phyloP scores from a whole-genome alignment of 176 grass and related monocot genomes.

The Carex myosuroides region DNA sequence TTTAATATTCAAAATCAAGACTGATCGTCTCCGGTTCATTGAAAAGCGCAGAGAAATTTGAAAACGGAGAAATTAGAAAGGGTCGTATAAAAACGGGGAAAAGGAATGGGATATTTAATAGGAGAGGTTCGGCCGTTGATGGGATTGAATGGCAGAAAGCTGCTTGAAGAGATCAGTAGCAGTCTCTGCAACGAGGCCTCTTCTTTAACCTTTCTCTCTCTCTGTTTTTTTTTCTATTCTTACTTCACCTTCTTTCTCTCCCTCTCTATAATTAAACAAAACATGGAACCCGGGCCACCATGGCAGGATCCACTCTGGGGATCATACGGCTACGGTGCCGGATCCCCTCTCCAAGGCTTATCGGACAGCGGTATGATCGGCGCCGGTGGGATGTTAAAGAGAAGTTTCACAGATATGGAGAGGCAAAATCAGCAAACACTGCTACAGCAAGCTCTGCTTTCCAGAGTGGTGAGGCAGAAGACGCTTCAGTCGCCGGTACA shows the following conservation, averaged over 20 bases:
- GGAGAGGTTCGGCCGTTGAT: background rate
- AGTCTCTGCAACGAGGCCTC: constrained; percentile 3
- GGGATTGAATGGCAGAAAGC: constrained; percentile 31
- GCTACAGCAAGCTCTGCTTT: constrained; percentile 55
- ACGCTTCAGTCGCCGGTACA: constrained; percentile 14
- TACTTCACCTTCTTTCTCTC: background rate
- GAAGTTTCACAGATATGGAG: constrained; percentile 65
- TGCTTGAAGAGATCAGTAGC: constrained; percentile 12
- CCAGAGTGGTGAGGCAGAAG: constrained; percentile 59
- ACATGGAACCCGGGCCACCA: constrained; percentile 58
- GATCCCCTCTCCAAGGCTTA: constrained; percentile 44
- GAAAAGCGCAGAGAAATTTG: background rate
- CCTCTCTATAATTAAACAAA: constrained; percentile 4
- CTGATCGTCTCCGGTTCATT: background rate
- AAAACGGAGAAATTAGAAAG: background rate
- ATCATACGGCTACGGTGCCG: constrained; percentile 36
- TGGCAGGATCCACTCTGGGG: constrained; percentile 61
- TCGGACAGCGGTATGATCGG: constrained; percentile 9
- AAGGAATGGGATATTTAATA: constrained; percentile 17
- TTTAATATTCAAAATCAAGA: background rate
- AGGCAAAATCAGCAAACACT: constrained; percentile 44
- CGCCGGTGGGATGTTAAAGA: constrained; percentile 52
- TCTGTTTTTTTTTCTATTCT: background rate
- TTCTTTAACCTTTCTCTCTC: background rate
- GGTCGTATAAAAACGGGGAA: constrained; percentile 2